These are phyloP conservation scores for Metarhizium rileyi DNA, from an alignment of 2,329 filamentous ascomycete species.

Conservation along the genomic window DNA sequence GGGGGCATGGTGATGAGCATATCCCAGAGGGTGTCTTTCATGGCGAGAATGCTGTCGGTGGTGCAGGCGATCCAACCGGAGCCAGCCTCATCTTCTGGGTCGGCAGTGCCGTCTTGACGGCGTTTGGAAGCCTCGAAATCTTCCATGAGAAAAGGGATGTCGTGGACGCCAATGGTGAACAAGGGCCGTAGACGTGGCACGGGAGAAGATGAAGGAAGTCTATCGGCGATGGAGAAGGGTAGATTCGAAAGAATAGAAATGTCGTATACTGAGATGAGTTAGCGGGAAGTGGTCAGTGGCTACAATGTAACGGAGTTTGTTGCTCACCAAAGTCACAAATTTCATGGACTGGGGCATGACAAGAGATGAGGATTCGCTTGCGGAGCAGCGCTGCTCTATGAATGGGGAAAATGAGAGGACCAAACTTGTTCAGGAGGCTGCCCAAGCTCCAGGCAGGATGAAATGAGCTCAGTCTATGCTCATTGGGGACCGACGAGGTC, in stretches of 20 bases:
- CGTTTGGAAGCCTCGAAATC: constrained; percentile 41
- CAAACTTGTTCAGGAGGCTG: constrained; percentile 70
- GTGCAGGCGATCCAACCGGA: constrained; percentile 89
- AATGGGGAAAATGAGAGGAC: constrained; percentile 84
- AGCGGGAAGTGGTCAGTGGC: neutral
- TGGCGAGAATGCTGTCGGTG: constrained; percentile 83
- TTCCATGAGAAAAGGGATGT: constrained; percentile 69
- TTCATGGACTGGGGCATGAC: constrained; percentile 74
- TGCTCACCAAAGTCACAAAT: constrained; percentile 78
- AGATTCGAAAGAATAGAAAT: constrained; percentile 89
- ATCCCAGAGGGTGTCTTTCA: constrained; percentile 83
- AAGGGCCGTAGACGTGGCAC: constrained; percentile 65
- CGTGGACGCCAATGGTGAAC: constrained; percentile 90
- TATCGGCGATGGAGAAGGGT: constrained; percentile 60
- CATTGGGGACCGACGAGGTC: constrained; percentile 44
- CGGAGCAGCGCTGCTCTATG: constrained; percentile 78
- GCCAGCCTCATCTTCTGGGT: constrained; percentile 36
- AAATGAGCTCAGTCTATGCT: constrained; percentile 60
- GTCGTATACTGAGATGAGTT: constrained; percentile 65
- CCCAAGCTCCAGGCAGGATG: constrained; percentile 83
- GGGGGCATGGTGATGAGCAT: constrained; percentile 76
- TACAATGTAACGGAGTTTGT: constrained; percentile 3
- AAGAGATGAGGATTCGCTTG: constrained; percentile 80
- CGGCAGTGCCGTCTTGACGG: constrained; percentile 24
- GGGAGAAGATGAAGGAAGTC: constrained; percentile 53